Conservation (phyloP, 202 grass and related monocot genomes). For the Alloteropsis angusta region DNA sequence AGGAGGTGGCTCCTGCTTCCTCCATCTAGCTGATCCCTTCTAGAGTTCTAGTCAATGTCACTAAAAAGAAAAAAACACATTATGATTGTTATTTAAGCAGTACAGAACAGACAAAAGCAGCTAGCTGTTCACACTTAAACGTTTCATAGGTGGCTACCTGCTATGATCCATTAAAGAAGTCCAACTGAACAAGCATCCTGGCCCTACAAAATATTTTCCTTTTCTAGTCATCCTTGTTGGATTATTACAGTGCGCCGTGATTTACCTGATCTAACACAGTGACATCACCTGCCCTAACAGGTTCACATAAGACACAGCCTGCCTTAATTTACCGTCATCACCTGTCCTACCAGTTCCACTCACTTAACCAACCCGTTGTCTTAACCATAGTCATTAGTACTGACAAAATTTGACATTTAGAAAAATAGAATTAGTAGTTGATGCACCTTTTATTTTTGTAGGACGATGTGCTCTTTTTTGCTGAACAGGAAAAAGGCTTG, state of each 20-base stretch:
- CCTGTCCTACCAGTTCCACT: not conserved
- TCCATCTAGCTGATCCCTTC: not conserved
- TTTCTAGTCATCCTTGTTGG: not conserved
- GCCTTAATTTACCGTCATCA: not conserved
- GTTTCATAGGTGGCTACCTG: not conserved
- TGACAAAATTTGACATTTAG: not conserved
- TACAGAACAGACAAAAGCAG: not conserved
- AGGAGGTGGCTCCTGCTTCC: not conserved
- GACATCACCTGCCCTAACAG: too few species aligned
- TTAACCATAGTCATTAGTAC: not conserved
- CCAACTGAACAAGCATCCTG: not conserved
- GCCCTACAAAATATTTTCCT: not conserved
- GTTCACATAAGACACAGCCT: not conserved
- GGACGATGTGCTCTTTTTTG: not conserved
- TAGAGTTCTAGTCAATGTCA: not conserved
- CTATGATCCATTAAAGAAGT: conserved; percentile 9
- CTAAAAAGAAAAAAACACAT: not conserved
- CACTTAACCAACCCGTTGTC: not conserved
- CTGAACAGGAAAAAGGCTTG: not conserved
- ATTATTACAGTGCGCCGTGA: not conserved
- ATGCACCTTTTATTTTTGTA: not conserved
- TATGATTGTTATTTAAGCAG: not conserved
- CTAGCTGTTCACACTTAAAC: not conserved
- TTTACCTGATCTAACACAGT: not conserved
- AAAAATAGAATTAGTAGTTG: not conserved